Evolutionary conservation across 768 basidiomycete species (phyloP).

Genomic region (Strobilomyces confusus): DNA sequence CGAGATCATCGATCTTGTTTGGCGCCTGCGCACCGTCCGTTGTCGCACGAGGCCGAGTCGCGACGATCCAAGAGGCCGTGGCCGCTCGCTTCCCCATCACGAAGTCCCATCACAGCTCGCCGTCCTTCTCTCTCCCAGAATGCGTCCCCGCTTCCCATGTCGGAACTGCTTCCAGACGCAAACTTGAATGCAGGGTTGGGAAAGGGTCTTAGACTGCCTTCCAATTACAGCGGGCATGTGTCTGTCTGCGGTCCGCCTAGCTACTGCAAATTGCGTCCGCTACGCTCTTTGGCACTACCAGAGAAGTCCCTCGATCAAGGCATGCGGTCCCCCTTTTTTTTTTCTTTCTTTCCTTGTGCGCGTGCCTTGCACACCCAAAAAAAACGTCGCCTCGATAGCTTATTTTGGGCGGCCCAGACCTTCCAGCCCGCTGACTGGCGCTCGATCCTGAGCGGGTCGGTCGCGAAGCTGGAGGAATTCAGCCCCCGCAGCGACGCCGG

Average conservation of each 20-base stretch:
- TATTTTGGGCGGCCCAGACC: slow-evolving; percentile 6
- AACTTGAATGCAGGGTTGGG: slow-evolving; percentile 14
- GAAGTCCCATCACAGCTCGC: slow-evolving; percentile 16
- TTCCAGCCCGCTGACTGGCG: not conserved
- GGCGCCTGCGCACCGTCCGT: slow-evolving; percentile 4
- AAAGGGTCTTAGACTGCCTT: slow-evolving; percentile 25
- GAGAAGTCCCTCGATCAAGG: slow-evolving; percentile 13
- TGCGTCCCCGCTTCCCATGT: slow-evolving; percentile 12
- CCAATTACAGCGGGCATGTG: slow-evolving; percentile 19
- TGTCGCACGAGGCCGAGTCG: slow-evolving; percentile 13
- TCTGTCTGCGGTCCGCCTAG: slow-evolving; percentile 29
- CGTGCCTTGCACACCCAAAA: slow-evolving; percentile 21
- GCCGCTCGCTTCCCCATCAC: slow-evolving; percentile 14
- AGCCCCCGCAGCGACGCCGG: not conserved
- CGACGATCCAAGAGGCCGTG: slow-evolving; percentile 18
- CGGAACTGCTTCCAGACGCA: slow-evolving; percentile 17
- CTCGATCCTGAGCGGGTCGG: not conserved
- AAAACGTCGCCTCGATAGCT: not conserved
- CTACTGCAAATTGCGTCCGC: slow-evolving; percentile 25
- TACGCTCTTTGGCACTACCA: slow-evolving; percentile 18
- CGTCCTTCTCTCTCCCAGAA: slow-evolving; percentile 15
- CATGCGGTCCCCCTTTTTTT: slow-evolving; percentile 11
- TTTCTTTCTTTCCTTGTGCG: not conserved
- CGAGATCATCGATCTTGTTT: slow-evolving; percentile 27
- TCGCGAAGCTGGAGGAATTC: not conserved